Evolutionary conservation across 371 early-diverging fungal genomes (phyloP).

Genomic region (Mucor lusitanicus): DNA sequence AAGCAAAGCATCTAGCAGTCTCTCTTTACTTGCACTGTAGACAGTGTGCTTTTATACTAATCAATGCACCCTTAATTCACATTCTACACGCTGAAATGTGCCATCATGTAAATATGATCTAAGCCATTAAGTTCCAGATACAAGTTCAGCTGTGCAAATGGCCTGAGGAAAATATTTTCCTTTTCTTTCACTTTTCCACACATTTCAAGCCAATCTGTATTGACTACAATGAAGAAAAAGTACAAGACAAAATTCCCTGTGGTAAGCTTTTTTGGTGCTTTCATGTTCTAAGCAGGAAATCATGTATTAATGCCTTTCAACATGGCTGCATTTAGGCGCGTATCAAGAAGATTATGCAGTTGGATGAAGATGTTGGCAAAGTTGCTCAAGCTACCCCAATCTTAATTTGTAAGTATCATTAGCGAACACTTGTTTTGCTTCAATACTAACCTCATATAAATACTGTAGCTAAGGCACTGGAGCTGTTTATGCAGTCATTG

Average conservation of each 20-base stretch:
- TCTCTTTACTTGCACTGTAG: background rate
- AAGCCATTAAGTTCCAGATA: background rate
- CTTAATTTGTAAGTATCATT: slow-evolving; percentile 77
- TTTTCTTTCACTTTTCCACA: background rate
- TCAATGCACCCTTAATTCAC: background rate
- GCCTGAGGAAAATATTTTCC: background rate
- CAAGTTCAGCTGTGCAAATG: slow-evolving; percentile 3
- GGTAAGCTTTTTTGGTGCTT: background rate
- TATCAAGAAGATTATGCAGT: slow-evolving; percentile 99
- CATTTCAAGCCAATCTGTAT: background rate
- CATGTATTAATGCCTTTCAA: background rate
- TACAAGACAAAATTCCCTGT: slow-evolving; percentile 93
- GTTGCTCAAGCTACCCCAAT: slow-evolving; percentile 98
- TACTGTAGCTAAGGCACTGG: slow-evolving; percentile 83
- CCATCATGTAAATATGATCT: background rate
- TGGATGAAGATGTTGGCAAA: slow-evolving; percentile 99
- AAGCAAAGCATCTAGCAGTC: background rate
- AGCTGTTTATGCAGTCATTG: slow-evolving; percentile 91
- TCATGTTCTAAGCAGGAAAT: background rate
- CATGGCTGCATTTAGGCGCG: slow-evolving; percentile 73
- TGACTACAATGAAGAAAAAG: slow-evolving; percentile 72
- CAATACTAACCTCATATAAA: background rate
- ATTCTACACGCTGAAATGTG: background rate
- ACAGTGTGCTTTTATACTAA: background rate
- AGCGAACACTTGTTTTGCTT: background rate